Evolutionary conservation across 257 asterid species (phyloP).

Genomic region (Solanum medicagineum): DNA sequence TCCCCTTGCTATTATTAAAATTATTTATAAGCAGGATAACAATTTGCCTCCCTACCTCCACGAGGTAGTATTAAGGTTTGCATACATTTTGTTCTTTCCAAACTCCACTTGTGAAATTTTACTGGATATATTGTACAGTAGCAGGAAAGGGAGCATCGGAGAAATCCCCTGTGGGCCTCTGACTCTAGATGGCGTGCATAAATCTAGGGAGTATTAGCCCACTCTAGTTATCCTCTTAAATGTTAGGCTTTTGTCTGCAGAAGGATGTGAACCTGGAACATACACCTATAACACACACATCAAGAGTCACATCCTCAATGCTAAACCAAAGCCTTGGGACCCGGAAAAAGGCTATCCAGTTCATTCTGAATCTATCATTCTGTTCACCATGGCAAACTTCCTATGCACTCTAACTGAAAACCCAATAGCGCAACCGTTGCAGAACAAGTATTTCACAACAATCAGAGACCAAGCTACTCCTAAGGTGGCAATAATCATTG

Average conservation of each 20-base stretch:
- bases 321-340: neutral
- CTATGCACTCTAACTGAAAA: too few species aligned
- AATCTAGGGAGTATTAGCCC: neutral
- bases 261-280: neutral
- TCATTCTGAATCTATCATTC: neutral
- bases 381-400: neutral
- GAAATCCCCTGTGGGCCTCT: neutral
- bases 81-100: too few species aligned
- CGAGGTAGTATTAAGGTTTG: too few species aligned
- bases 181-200: neutral
- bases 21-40: neutral
- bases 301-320: neutral
- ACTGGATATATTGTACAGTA: too few species aligned
- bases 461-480: neutral
- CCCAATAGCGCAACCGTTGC: too few species aligned
- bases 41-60: too few species aligned
- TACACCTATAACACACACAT: neutral
- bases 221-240: neutral
- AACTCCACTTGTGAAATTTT: too few species aligned
- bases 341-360: neutral
- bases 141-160: neutral
- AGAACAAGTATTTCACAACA: neutral
- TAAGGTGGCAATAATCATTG: neutral
- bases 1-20: neutral
- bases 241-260: neutral